Evolutionary conservation across 2,329 filamentous ascomycete genomes (phyloP), one percentile per base, ranked within the genome.

Genomic region (Claviceps sp.): DNA sequence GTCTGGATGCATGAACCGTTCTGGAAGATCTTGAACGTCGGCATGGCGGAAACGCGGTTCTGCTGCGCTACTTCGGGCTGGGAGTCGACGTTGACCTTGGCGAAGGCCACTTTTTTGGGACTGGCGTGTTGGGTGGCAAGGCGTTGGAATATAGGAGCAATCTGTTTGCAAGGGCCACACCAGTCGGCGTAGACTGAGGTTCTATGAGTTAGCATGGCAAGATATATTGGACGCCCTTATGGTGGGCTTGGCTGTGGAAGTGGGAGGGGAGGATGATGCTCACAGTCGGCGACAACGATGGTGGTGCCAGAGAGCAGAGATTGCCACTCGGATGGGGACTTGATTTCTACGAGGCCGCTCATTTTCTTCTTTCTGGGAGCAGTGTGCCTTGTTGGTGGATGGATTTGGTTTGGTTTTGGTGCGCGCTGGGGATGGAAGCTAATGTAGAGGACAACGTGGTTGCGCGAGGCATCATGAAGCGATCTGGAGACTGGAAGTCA

Each of bases 11-110:
- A 80, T 57, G 77, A 74, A 60, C 84, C 84, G 64, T 80, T 81
- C 70, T 87, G 85, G 75, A 89, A 90, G 68, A 97, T 82, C 66
- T 96, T 80, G 71, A 98, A 97, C 50, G 93, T 97, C 5, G 93
- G 93, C 82, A 95, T 90, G 57, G 89, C 88, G 61, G 82, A 81
- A 68, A 97, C 79, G 58, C 79, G 79, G 60, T 94, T 82, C 61
- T 89, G 80, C 62, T 82, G 77, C 26, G 88, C 59, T 38, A 62
- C 53, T 52, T 46, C 55, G 26, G 63, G 55, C 26, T 63, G 51
- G 7, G 52, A 58, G 51, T 60, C 52, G 52, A 64, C 58, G 17
- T 66, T 60, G 37, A 52, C 54, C 19, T 56, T 53, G 10, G 53
- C 48, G 46, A 61, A 56, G n/a, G 54, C 41, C 5, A 65, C 53